A percentile compares a stretch with the other conserved stretches of the same genome.
These are phyloP conservation scores for Kwoniella botswanensis DNA, from an alignment of 768 basidiomycete species.

Conservation along the genomic window DNA sequence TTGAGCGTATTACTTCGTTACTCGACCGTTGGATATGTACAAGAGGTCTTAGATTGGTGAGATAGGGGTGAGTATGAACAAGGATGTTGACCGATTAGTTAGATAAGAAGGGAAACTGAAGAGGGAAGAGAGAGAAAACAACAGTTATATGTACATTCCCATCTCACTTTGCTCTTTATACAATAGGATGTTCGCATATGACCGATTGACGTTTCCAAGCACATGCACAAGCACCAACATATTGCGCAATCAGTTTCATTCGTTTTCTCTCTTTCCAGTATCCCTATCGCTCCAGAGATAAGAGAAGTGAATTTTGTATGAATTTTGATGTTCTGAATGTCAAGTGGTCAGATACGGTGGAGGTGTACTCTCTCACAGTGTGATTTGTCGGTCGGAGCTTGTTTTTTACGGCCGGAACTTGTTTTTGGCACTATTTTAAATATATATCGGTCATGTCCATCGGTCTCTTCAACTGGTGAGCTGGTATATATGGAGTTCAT, in stretches of 20 bases:
- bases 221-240: background rate
- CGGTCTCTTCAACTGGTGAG: too few relatives aligned
- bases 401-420: background rate
- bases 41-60: too few relatives aligned
- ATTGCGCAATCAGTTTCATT: background rate
- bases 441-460: too few relatives aligned
- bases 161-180: background rate
- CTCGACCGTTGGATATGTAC: background rate
- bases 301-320: background rate
- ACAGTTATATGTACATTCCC: background rate
- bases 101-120: too few relatives aligned
- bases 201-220: background rate
- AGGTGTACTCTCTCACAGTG: background rate
- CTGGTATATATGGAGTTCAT: too few relatives aligned
- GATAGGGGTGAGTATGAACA: too few relatives aligned
- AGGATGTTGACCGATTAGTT: too few relatives aligned
- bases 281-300: background rate
- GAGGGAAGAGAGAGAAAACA: background rate
- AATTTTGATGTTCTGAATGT: background rate
- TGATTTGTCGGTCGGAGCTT: slow-evolving; percentile 5
- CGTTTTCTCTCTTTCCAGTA: too few relatives aligned
- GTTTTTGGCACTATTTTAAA: background rate
- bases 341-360: slow-evolving; percentile 3
- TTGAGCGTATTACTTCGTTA: background rate
- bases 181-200: background rate